A percentile compares a stretch with the other conserved stretches of the same genome.
phyloP scores from a whole-genome alignment of 108 stramenopile genomes.

The Pseudonitzschia delicatissima region DNA sequence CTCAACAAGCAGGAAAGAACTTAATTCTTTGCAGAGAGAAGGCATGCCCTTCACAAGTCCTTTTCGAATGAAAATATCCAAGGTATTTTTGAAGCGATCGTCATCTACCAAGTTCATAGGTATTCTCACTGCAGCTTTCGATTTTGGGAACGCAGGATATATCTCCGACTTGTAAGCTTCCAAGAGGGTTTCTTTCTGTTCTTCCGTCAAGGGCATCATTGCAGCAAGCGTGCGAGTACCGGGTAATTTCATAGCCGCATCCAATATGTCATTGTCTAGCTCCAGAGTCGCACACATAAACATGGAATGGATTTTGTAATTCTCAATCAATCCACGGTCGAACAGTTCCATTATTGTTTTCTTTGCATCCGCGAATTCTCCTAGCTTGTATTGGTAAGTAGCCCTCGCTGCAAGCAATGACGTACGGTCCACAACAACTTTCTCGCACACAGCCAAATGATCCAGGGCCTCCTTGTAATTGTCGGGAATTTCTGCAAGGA shows the following conservation, averaged over 20 bases:
- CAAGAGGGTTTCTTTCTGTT: conserved; percentile 48
- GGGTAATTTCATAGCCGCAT: conserved; percentile 40
- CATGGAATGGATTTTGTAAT: conserved; percentile 86
- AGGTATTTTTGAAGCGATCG: conserved; percentile 48
- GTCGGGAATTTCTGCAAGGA: conserved; percentile 76
- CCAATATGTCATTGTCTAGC: conserved; percentile 37
- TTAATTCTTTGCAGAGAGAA: conserved; percentile 82
- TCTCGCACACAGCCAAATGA: conserved; percentile 66
- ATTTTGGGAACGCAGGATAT: conserved; percentile 41
- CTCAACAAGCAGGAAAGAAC: conserved; percentile 55
- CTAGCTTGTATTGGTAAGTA: conserved; percentile 72
- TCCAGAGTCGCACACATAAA: conserved; percentile 89
- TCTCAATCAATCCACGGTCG: conserved; percentile 79
- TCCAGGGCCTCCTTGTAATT: conserved; percentile 77
- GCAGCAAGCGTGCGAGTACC: conserved; percentile 72
- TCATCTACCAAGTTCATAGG: conserved; percentile 58
- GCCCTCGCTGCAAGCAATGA: conserved; percentile 67
- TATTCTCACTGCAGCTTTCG: conserved; percentile 67
- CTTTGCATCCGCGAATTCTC: conserved; percentile 62
- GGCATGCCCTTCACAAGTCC: conserved; percentile 85
- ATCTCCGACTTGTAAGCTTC: conserved; percentile 63
- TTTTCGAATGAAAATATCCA: conserved; percentile 69
- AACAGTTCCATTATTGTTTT: conserved; percentile 58
- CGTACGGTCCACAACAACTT: conserved; percentile 67
- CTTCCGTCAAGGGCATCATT: conserved; percentile 47